phyloP scores from a whole-genome alignment of 257 asterid species.

The Linderniella brevidens region DNA sequence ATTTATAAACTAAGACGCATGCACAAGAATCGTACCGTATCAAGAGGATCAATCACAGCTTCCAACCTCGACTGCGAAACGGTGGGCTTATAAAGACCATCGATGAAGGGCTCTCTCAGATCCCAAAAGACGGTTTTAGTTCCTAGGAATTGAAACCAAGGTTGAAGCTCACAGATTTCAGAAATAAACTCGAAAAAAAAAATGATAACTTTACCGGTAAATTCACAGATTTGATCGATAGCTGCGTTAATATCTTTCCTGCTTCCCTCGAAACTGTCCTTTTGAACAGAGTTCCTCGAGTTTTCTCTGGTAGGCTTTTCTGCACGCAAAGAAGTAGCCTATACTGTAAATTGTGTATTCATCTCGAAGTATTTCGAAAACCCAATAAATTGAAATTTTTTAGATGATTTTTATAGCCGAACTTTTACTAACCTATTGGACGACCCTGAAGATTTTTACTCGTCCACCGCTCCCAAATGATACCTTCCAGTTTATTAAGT shows the following conservation, averaged over 20 bases:
- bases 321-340: slow-evolving; percentile 21
- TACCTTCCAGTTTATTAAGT: slow-evolving; percentile 79
- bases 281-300: slow-evolving; percentile 30
- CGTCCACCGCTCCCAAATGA: slow-evolving; percentile 82
- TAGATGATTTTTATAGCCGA: neutral
- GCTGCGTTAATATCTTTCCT: slow-evolving; percentile 82
- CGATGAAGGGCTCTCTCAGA: slow-evolving; percentile 74
- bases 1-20: no score
- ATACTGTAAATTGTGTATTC: no score
- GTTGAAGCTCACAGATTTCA: neutral
- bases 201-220: slow-evolving; percentile 36
- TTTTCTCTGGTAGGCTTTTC: slow-evolving; percentile 29
- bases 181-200: slow-evolving; percentile 2
- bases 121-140: slow-evolving; percentile 86
- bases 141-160: slow-evolving; percentile 24
- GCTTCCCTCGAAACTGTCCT: slow-evolving; percentile 86
- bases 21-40: slow-evolving; percentile 67
- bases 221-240: slow-evolving; percentile 74
- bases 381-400: neutral
- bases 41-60: slow-evolving; percentile 67
- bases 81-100: slow-evolving; percentile 70
- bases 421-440: slow-evolving; percentile 21
- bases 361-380: slow-evolving; percentile 5
- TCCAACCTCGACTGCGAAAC: slow-evolving; percentile 75
- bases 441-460: slow-evolving; percentile 24